Base-by-base conservation (phyloP, 345 rosid species). In the Rhizophora apiculata region DNA sequence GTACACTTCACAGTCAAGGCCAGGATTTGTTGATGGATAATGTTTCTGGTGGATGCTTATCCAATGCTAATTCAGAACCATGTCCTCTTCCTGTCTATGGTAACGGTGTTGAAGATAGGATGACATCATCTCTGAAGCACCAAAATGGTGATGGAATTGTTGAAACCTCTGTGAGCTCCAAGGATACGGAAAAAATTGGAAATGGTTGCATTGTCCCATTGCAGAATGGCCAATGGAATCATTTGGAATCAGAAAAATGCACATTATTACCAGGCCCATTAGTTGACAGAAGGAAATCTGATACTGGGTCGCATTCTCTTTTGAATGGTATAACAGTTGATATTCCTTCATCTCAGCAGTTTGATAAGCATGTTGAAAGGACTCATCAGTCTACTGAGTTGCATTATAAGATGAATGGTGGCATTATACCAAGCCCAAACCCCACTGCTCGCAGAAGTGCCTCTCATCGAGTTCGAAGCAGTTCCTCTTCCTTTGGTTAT, bases 391-490 rank as follows among this genome's bases (percentile, higher is more conserved):
- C 90, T 76, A 68, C 76, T 70, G 88, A 82, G 71, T 71, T 85
- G 77, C 72, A 83, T 72, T 80, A 80, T 82, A 88, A 82, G 72
- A 82, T 76, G 84, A 86, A 82, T 70, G 87, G 89, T 72, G 83
- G 82, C 67, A 71, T 79, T 56, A 72, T 82, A 46, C 87, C 90
- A 11, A 87, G 91, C 73, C 88, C 90, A 67, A 94, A 94, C 74
- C 89, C 92, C 63, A 89, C 97, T 66, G 98, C 93, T 64, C 96
- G 87, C 51, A 86, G 95, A 84, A 91, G 97, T 68, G 78, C 89
- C 63, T 81, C 93, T 87, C 87, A 82, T 72, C 89, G 86, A 74
- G 84, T 74, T 72, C 87, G 92, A 87, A 83, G 81, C 68, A 78
- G 62, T 78, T 77, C 84, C 67, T 69, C 79, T n/a, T 82, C 84